A percentile compares a stretch with the other conserved stretches of the same genome.
These are phyloP conservation scores for Rhododendron kiyosumense DNA, from an alignment of 148 eudicot species.

Conservation along the genomic window DNA sequence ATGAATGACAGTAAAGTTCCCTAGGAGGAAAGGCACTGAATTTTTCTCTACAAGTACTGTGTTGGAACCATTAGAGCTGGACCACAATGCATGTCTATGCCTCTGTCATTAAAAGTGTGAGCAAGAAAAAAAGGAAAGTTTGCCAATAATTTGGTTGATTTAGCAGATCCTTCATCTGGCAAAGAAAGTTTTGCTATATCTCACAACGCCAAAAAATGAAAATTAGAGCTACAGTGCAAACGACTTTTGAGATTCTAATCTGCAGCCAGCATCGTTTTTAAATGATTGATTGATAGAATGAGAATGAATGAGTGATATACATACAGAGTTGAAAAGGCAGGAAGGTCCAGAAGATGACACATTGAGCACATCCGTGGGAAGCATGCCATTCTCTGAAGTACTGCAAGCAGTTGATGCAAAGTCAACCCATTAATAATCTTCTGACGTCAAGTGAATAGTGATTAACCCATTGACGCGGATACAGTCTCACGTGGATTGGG, in stretches of 20 bases:
- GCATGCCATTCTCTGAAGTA: background rate
- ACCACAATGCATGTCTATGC: background rate
- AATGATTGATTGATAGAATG: background rate
- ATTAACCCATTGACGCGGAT: background rate
- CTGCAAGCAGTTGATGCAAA: constrained; percentile 2
- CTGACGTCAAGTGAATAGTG: background rate
- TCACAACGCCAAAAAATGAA: background rate
- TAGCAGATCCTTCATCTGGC: background rate
- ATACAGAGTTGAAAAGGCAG: background rate
- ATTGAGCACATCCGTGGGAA: background rate
- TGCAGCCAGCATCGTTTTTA: background rate
- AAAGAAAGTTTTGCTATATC: background rate
- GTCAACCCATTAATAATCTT: background rate
- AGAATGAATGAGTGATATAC: background rate
- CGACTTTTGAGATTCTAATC: background rate
- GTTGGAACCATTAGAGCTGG: background rate
- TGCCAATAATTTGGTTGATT: background rate
- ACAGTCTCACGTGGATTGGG: background rate
- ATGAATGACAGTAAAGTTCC: background rate
- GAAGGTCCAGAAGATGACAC: background rate
- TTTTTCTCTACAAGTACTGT: background rate
- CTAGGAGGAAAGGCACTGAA: background rate
- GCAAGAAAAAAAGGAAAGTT: background rate
- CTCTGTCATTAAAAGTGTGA: background rate
- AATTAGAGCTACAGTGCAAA: background rate